These are phyloP conservation scores for Mycena galericulata DNA, from an alignment of 768 basidiomycete genomes.

Conservation along the genomic window DNA sequence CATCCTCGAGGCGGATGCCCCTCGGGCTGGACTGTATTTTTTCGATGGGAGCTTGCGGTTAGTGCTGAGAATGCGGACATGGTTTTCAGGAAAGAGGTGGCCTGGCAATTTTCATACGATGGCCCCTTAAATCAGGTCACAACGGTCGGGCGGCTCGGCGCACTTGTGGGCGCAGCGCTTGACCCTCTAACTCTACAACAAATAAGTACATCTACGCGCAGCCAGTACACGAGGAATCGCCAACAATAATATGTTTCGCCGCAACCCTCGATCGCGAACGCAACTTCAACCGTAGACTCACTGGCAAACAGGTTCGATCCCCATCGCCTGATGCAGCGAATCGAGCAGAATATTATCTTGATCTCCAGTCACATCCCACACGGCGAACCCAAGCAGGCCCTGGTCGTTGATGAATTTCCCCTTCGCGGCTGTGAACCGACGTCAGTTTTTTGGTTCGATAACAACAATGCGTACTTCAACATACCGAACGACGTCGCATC, in stretches of 20 bases:
- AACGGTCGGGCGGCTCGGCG: too few relatives aligned
- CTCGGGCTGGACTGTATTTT: too few relatives aligned
- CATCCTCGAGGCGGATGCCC: too few relatives aligned
- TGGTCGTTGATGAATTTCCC: constrained; percentile 66
- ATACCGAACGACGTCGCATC: constrained; percentile 65
- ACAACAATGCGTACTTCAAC: not conserved
- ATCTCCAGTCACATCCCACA: constrained; percentile 82
- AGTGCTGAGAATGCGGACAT: too few relatives aligned
- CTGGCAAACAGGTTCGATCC: constrained; percentile 26
- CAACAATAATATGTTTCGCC: not conserved
- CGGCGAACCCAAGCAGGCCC: constrained; percentile 73
- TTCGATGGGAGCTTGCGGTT: too few relatives aligned
- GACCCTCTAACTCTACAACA: not conserved
- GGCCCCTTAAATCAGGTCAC: too few relatives aligned
- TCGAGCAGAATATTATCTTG: constrained; percentile 69
- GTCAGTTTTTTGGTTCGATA: not conserved
- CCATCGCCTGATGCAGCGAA: constrained; percentile 59
- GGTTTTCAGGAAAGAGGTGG: too few relatives aligned
- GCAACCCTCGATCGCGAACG: too few relatives aligned
- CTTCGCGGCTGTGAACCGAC: constrained; percentile 53
- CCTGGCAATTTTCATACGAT: too few relatives aligned
- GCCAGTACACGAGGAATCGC: not conserved
- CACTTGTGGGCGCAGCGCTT: too few relatives aligned
- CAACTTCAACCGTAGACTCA: constrained; percentile 7
- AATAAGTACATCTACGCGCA: not conserved